Evolutionary conservation across 768 basidiomycete genomes (phyloP), one percentile per base, ranked within the genome.

Genomic region (Mycena vulgaris): DNA sequence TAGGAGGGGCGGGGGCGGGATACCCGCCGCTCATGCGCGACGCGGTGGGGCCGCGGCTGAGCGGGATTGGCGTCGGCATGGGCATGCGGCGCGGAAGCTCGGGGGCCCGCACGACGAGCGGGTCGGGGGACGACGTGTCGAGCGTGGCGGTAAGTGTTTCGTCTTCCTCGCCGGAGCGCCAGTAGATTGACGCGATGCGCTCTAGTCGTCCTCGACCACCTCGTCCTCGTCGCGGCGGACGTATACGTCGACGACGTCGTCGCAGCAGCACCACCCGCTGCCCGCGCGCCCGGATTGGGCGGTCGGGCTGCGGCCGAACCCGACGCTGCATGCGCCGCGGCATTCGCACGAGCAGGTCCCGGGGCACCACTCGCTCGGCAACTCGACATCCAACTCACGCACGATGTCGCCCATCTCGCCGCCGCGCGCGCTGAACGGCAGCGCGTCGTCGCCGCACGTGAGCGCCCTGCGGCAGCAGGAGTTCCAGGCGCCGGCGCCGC

Each of bases 211-310:
- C 52, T 92, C 92, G 8, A 89, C 89, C 16, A 90, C 90, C 2
- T 94, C 95, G 8, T 94, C 93, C 0, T 94, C 93, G 1, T 95
- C 94, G 42, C 88, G 92, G 42, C 87, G 89, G 71, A 93, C 93
- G 8, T 93, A 88, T 72, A 93, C 92, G 2, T 94, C 93, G 37
- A 89, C 88, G 1, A 84, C 92, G 7, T 93, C 93, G 4, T 93
- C 92, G 27, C 28, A 45, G 25, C 87, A 86, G 73, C 86, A 94
- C 81, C 90, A 91, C 65, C 95, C 94, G 17, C 85, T 96, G 42
- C 95, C 95, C 5, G 83, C 93, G 3, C 87, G 95, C 66, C 95
- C 95, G 45, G 95, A 96, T 78, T 96, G 95, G 95, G 94, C 95
- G 21, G 93, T 95, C 5, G 93, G 93, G 19, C 84, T 95, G 37